These are phyloP conservation scores for Gonapodya sp. DNA, from an alignment of 192 early-diverging fungal species.

Conservation along the genomic window DNA sequence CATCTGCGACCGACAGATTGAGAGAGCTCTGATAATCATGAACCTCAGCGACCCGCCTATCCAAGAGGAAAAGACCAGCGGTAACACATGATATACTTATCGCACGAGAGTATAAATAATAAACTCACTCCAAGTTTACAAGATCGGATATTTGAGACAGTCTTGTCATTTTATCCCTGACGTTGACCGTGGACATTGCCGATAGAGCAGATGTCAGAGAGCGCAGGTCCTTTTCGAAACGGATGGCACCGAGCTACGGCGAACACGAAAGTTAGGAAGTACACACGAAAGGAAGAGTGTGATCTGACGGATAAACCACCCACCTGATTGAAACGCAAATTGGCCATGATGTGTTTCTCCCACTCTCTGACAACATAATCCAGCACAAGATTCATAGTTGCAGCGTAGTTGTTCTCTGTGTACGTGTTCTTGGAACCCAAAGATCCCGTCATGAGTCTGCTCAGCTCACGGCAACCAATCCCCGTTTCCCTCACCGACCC, in stretches of 20 bases:
- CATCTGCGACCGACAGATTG: background rate
- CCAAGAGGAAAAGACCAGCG: background rate
- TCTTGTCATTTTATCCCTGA: constrained; percentile 68
- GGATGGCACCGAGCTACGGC: constrained; percentile 69
- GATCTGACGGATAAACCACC: background rate
- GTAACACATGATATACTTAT: background rate
- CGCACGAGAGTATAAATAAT: background rate
- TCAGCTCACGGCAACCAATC: background rate
- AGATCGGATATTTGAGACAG: constrained; percentile 76
- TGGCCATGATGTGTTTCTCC: constrained; percentile 73
- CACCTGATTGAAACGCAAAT: constrained; percentile 77
- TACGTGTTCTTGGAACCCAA: constrained; percentile 34
- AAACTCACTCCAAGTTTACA: constrained; percentile 64
- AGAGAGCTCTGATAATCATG: background rate
- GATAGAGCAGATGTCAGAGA: constrained; percentile 58
- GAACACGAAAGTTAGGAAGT: background rate
- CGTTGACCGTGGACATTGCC: constrained; percentile 39
- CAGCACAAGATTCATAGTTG: constrained; percentile 52
- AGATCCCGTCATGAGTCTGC: background rate
- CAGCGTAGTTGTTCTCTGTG: constrained; percentile 59
- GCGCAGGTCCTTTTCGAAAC: constrained; percentile 88
- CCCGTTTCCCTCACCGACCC: background rate
- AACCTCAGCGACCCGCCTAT: background rate
- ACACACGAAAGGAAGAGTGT: background rate
- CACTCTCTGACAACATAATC: constrained; percentile 67